phyloP scores from a whole-genome alignment of 352 stramenopile genomes.

The Thraustochytrium sp. region DNA sequence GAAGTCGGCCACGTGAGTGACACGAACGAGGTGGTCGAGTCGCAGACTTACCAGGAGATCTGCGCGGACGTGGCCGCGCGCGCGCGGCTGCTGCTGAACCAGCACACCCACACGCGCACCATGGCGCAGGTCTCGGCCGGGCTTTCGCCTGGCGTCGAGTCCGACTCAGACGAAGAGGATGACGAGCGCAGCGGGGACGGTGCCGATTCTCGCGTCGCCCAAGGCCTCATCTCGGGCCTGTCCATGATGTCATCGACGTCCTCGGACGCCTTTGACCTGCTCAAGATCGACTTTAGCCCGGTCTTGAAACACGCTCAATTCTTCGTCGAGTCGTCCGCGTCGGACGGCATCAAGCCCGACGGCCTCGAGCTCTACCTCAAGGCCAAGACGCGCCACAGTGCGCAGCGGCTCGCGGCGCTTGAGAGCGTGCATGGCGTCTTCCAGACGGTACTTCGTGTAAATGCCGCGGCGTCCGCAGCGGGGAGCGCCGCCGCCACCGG shows the following conservation, averaged over 20 bases:
- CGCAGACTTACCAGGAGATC: slow-evolving; percentile 30
- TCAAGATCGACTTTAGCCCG: not conserved
- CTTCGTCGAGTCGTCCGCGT: slow-evolving; percentile 1
- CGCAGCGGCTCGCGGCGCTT: not conserved
- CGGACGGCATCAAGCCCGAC: slow-evolving; percentile 22
- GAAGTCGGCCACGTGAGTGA: slow-evolving; percentile 27
- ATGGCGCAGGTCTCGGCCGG: not conserved
- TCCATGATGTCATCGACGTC: not conserved
- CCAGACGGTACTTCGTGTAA: not conserved
- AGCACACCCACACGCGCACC: not conserved
- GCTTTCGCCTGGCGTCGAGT: not conserved
- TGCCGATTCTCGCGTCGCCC: not conserved
- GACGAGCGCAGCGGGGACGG: not conserved
- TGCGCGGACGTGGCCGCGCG: slow-evolving; percentile 16
- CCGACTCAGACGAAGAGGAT: not conserved
- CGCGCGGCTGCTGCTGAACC: slow-evolving; percentile 16
- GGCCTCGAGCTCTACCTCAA: slow-evolving; percentile 37
- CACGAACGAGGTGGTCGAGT: not conserved
- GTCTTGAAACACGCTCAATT: not conserved
- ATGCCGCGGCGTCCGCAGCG: not conserved
- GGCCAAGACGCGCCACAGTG: not conserved
- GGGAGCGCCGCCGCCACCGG: not conserved
- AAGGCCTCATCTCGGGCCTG: not conserved
- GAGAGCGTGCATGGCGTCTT: not conserved
- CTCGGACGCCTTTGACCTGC: not conserved